A percentile compares a stretch with the other conserved stretches of the same genome.
These are phyloP conservation scores for Fusarium oxysporum DNA, from an alignment of 2,329 filamentous ascomycete genomes.

Conservation along the genomic window DNA sequence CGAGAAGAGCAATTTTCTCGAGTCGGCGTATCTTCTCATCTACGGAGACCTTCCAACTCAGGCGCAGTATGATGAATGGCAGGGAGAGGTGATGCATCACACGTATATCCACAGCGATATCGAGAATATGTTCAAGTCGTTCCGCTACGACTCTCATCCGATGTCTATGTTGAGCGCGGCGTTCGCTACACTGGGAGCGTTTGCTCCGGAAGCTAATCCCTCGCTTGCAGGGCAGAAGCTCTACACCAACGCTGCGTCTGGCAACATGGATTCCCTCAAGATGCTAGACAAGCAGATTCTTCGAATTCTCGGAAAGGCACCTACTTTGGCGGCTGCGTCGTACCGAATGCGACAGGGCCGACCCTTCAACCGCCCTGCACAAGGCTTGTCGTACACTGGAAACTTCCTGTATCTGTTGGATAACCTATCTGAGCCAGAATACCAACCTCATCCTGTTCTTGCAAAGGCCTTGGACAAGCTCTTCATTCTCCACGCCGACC, in stretches of 20 bases:
- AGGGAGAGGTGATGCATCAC: constrained; percentile 63
- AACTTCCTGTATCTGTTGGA: constrained; percentile 68
- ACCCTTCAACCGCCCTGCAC: constrained; percentile 61
- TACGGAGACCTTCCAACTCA: constrained; percentile 62
- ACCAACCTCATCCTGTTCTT: constrained; percentile 61
- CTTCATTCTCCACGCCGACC: constrained; percentile 68
- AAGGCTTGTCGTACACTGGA: constrained; percentile 62
- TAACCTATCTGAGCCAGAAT: constrained; percentile 59
- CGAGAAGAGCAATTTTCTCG: constrained; percentile 61
- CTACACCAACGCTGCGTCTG: constrained; percentile 59
- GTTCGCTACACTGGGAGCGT: constrained; percentile 62
- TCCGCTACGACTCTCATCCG: constrained; percentile 64
- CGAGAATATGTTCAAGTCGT: constrained; percentile 62
- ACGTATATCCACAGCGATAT: constrained; percentile 62
- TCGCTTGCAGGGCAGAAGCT: constrained; percentile 62
- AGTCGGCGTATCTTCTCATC: constrained; percentile 62
- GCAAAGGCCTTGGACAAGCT: constrained; percentile 64
- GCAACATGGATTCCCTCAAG: constrained; percentile 55
- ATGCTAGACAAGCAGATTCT: constrained; percentile 65
- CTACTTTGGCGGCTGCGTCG: constrained; percentile 61
- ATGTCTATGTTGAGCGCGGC: constrained; percentile 64
- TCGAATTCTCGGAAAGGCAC: constrained; percentile 63
- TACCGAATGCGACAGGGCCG: constrained; percentile 66
- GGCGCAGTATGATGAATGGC: constrained; percentile 56
- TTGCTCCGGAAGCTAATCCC: constrained; percentile 62